phyloP scores from a whole-genome alignment of 176 grass and related monocot genomes.

The Phoenix dactylifera region DNA sequence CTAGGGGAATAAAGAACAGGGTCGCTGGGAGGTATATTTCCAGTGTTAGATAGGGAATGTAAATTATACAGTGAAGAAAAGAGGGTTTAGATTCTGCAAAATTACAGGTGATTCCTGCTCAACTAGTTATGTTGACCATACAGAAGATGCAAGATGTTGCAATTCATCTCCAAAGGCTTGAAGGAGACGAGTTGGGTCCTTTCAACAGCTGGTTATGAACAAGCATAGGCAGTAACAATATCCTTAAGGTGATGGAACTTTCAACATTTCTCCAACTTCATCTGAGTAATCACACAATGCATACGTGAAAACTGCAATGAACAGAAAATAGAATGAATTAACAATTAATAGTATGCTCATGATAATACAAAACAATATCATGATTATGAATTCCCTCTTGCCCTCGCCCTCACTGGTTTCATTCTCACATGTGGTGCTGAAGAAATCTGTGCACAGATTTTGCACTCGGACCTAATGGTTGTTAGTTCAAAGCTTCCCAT shows the following conservation, averaged over 20 bases:
- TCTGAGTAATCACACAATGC: neutral
- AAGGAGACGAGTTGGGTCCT: neutral
- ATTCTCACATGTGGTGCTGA: neutral
- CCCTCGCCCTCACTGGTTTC: neutral
- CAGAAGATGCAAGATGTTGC: neutral
- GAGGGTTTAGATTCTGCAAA: slow-evolving; percentile 21
- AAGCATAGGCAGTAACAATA: neutral
- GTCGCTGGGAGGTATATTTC: neutral
- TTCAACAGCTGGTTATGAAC: slow-evolving; percentile 2
- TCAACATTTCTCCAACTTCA: neutral
- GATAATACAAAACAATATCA: neutral
- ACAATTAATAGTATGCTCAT: slow-evolving; percentile 2
- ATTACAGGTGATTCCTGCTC: slow-evolving; percentile 18
- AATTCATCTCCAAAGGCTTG: neutral
- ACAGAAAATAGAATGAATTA: neutral
- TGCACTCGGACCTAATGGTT: neutral
- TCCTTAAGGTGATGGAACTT: neutral
- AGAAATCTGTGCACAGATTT: neutral
- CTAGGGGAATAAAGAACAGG: slow-evolving; percentile 12
- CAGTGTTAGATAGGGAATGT: slow-evolving; percentile 7
- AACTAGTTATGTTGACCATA: neutral
- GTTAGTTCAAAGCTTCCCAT: slow-evolving; percentile 11
- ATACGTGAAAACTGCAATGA: neutral
- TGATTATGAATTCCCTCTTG: neutral
- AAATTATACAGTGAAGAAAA: slow-evolving; percentile 6